These are phyloP conservation scores for Penicillium paneum DNA, from an alignment of 2,329 filamentous ascomycete species.

Conservation along the genomic window DNA sequence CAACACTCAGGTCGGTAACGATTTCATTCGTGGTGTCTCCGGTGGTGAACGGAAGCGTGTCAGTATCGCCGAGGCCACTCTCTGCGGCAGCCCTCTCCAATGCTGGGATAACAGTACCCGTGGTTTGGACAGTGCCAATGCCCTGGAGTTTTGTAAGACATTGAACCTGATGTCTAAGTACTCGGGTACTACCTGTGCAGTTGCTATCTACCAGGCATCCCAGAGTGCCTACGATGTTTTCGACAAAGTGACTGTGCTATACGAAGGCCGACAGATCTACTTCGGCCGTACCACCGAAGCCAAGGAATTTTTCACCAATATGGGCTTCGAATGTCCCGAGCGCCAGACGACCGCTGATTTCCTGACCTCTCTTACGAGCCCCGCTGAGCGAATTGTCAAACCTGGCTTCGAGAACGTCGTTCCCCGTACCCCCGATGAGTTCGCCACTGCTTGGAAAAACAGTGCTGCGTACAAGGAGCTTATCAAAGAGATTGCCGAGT, in stretches of 20 bases:
- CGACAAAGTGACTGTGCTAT: slow-evolving; percentile 69
- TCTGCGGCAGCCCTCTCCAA: slow-evolving; percentile 48
- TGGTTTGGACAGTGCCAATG: slow-evolving; percentile 55
- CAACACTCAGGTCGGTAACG: slow-evolving; percentile 49
- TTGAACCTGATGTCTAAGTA: slow-evolving; percentile 51
- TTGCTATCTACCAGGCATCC: slow-evolving; percentile 57
- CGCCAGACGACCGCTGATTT: slow-evolving; percentile 71
- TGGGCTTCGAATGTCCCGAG: slow-evolving; percentile 67
- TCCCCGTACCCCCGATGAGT: slow-evolving; percentile 68
- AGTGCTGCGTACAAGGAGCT: slow-evolving; percentile 48
- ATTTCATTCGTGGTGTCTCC: slow-evolving; percentile 61
- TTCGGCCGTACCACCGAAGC: slow-evolving; percentile 64
- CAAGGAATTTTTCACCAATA: slow-evolving; percentile 63
- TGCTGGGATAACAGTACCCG: slow-evolving; percentile 52
- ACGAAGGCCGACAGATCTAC: slow-evolving; percentile 75
- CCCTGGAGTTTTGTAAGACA: slow-evolving; percentile 56
- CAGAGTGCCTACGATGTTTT: slow-evolving; percentile 57
- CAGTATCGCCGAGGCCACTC: slow-evolving; percentile 55
- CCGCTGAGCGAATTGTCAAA: slow-evolving; percentile 56
- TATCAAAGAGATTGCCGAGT: slow-evolving; percentile 45
- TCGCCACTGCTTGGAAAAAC: slow-evolving; percentile 56
- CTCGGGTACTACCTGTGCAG: slow-evolving; percentile 48
- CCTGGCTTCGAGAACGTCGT: slow-evolving; percentile 61
- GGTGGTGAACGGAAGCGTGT: slow-evolving; percentile 62
- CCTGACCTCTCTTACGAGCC: slow-evolving; percentile 67